phyloP scores from a whole-genome alignment of 1,284 basidiomycete species.

The Ustilago tritici region DNA sequence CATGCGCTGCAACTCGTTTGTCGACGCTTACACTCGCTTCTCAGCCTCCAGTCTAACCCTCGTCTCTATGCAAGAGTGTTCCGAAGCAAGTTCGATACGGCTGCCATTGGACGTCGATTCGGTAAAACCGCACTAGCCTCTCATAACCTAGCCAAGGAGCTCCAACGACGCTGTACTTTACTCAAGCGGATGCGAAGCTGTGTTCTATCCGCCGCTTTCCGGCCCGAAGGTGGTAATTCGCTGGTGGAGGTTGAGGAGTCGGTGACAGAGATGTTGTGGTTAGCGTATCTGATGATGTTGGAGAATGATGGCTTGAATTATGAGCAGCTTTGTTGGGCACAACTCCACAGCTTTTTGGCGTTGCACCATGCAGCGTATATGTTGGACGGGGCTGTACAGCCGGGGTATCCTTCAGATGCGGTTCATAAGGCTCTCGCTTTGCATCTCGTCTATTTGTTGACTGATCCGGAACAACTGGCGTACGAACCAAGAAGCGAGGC shows the following conservation, averaged over 20 bases:
- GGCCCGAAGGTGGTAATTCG: slow-evolving; percentile 3
- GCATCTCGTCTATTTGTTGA: slow-evolving; percentile 72
- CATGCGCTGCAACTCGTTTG: slow-evolving; percentile 53
- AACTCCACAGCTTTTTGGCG: slow-evolving; percentile 52
- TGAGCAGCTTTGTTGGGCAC: slow-evolving; percentile 53
- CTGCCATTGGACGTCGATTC: slow-evolving; percentile 58
- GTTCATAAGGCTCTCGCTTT: slow-evolving; percentile 70
- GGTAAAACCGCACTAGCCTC: slow-evolving; percentile 45
- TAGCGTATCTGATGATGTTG: slow-evolving; percentile 60
- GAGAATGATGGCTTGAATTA: slow-evolving; percentile 65
- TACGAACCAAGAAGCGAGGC: slow-evolving; percentile 70
- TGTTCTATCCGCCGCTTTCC: slow-evolving; percentile 8
- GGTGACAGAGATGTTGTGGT: slow-evolving; percentile 61
- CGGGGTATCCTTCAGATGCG: slow-evolving; percentile 70
- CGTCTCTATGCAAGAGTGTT: slow-evolving; percentile 64
- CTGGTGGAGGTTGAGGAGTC: slow-evolving; percentile 22
- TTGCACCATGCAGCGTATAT: slow-evolving; percentile 67
- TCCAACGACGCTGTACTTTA: slow-evolving; percentile 48
- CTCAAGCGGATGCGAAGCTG: slow-evolving; percentile 58
- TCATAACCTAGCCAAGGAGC: slow-evolving; percentile 49
- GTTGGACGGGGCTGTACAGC: slow-evolving; percentile 67
- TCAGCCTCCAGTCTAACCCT: slow-evolving; percentile 54
- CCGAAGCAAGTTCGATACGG: slow-evolving; percentile 59
- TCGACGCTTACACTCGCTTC: slow-evolving; percentile 44
- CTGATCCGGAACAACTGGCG: slow-evolving; percentile 62